Evolutionary conservation across 257 asterid genomes (phyloP).

Genomic region (Lycium barbarum): DNA sequence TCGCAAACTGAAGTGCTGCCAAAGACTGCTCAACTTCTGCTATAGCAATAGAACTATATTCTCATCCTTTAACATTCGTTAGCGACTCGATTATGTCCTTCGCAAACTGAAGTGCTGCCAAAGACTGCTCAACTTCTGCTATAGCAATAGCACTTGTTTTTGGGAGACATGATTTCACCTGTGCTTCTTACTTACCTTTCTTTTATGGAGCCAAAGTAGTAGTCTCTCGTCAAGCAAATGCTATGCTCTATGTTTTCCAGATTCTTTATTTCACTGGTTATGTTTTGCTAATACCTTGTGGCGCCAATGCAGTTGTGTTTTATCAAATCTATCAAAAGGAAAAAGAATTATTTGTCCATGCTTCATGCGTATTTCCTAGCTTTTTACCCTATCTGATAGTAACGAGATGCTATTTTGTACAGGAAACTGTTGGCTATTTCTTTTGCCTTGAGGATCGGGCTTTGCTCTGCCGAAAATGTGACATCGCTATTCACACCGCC

Average conservation of each 20-base stretch:
- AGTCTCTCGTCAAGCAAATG: neutral
- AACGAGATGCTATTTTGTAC: constrained; percentile 34
- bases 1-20: neutral
- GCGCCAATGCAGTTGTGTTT: neutral
- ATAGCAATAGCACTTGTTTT: neutral
- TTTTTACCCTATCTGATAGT: neutral
- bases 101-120: neutral
- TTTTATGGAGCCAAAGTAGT: neutral
- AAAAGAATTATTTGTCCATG: neutral
- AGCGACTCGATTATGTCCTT: neutral
- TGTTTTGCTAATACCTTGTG: neutral
- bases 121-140: neutral
- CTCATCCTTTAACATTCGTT: neutral
- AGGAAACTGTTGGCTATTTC: constrained; percentile 90
- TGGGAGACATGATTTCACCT: neutral
- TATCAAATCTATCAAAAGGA: neutral
- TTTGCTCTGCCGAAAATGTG: constrained; percentile 87
- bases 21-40: neutral
- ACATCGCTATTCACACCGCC: constrained; percentile 68
- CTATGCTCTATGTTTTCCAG: neutral
- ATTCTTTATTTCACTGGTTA: neutral
- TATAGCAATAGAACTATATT: neutral
- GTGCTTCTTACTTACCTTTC: neutral
- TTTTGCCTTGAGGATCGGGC: constrained; percentile 97
- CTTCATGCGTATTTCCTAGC: neutral